These are phyloP conservation scores for Hortiboletus rubellus DNA, from an alignment of 1,284 basidiomycete species.

Conservation along the genomic window DNA sequence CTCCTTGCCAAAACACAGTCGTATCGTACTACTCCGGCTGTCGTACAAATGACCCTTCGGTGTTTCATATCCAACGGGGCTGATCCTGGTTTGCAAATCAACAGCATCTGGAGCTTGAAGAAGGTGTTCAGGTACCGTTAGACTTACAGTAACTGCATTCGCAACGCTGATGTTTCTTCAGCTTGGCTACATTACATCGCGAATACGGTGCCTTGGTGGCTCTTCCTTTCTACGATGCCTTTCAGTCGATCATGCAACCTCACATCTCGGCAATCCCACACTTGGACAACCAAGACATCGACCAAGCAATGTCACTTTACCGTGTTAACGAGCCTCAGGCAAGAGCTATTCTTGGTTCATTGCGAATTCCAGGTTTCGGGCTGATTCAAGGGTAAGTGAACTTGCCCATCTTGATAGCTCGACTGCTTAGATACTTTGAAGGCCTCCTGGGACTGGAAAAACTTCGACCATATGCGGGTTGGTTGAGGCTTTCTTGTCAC, in stretches of 20 bases:
- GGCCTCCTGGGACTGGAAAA: constrained; percentile 98
- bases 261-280: constrained; percentile 50
- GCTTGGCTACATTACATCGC: constrained; percentile 87
- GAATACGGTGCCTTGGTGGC: constrained; percentile 90
- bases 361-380: constrained; percentile 78
- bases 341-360: constrained; percentile 78
- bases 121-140: constrained; percentile 78
- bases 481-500: constrained; percentile 81
- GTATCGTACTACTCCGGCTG: constrained; percentile 56
- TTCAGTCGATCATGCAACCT: constrained; percentile 69
- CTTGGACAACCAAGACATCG: constrained; percentile 57
- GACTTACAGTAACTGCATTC: constrained; percentile 3
- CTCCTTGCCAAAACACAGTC: constrained; percentile 79
- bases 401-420: constrained; percentile 2
- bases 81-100: constrained; percentile 62
- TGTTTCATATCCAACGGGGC: constrained; percentile 43
- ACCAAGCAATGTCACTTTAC: constrained; percentile 69
- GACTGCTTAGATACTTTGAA: constrained; percentile 7
- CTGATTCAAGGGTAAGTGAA: constrained; percentile 89
- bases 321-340: constrained; percentile 95
- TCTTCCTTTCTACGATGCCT: constrained; percentile 82
- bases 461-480: constrained; percentile 97
- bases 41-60: constrained; percentile 51
- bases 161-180: constrained; percentile 35
- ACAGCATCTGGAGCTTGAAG: constrained; percentile 71